Evolutionary conservation across 176 grass and related monocot genomes (phyloP).

Genomic region (Bothriochloa decipiens): DNA sequence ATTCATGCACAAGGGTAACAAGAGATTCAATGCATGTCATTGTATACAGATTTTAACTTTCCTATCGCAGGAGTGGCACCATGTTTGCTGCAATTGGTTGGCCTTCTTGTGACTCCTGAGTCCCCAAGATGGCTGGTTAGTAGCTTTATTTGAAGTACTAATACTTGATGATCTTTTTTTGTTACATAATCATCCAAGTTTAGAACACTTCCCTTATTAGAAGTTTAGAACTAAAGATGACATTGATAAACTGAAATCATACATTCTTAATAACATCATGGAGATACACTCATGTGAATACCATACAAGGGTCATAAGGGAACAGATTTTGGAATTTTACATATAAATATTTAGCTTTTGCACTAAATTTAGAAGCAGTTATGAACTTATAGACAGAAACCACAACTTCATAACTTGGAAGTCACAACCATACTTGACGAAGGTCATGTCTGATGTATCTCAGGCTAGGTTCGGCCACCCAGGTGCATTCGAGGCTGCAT

Average conservation of each 20-base stretch:
- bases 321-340: not conserved
- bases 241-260: not conserved
- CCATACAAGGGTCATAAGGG: not conserved
- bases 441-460: slow-evolving; percentile 6
- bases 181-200: not conserved
- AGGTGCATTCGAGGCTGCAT: slow-evolving; percentile 47
- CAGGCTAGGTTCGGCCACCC: slow-evolving; percentile 55
- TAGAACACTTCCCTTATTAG: not conserved
- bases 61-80: slow-evolving; percentile 59
- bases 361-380: not conserved
- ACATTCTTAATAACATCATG: not conserved
- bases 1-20: not conserved
- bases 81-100: slow-evolving; percentile 67
- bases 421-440: not conserved
- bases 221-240: slow-evolving; percentile 5
- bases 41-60: slow-evolving; percentile 18
- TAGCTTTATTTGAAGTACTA: not conserved
- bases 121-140: slow-evolving; percentile 89
- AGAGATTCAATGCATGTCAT: not conserved
- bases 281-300: not conserved
- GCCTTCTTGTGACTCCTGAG: slow-evolving; percentile 76
- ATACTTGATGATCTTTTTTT: not conserved
- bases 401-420: not conserved
- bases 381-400: not conserved
- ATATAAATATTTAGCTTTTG: not conserved